A percentile compares a stretch with the other conserved stretches of the same genome.
Evolutionary conservation across 805 yeast genomes (phyloP).

Genomic region (Saccharomyces mikatae): DNA sequence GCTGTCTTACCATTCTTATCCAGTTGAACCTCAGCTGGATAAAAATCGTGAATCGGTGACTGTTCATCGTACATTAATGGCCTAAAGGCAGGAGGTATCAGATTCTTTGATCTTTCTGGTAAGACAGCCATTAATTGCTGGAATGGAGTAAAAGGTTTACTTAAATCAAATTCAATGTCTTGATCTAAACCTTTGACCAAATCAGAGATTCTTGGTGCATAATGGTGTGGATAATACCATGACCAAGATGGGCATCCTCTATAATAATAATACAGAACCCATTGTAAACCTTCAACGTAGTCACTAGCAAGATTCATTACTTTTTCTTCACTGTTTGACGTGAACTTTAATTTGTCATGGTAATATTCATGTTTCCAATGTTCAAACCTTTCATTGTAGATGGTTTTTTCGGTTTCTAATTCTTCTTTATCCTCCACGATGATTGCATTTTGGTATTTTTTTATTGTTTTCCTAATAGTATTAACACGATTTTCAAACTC

Average conservation of each 20-base stretch:
- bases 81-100: constrained; percentile 73
- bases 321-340: constrained; percentile 52
- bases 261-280: constrained; percentile 91
- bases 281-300: constrained; percentile 89
- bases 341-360: constrained; percentile 66
- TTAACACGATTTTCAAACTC: constrained; percentile 48
- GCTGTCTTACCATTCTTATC: constrained; percentile 94
- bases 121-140: constrained; percentile 96
- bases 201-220: constrained; percentile 92
- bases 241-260: constrained; percentile 92
- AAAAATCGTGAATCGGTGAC: constrained; percentile 85
- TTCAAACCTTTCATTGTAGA: constrained; percentile 67
- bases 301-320: constrained; percentile 62
- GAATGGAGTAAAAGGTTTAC: constrained; percentile 82
- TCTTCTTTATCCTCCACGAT: constrained; percentile 50
- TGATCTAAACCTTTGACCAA: constrained; percentile 62
- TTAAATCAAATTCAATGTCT: constrained; percentile 53
- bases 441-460: constrained; percentile 56
- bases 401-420: constrained; percentile 42
- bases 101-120: constrained; percentile 79
- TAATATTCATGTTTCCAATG: constrained; percentile 85
- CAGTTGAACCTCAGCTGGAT: constrained; percentile 78
- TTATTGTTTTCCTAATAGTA: constrained; percentile 46
- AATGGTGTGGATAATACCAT: constrained; percentile 86
- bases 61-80: constrained; percentile 75